Conservation (phyloP, 164 flowering plant genomes). For the Piper betle region DNA sequence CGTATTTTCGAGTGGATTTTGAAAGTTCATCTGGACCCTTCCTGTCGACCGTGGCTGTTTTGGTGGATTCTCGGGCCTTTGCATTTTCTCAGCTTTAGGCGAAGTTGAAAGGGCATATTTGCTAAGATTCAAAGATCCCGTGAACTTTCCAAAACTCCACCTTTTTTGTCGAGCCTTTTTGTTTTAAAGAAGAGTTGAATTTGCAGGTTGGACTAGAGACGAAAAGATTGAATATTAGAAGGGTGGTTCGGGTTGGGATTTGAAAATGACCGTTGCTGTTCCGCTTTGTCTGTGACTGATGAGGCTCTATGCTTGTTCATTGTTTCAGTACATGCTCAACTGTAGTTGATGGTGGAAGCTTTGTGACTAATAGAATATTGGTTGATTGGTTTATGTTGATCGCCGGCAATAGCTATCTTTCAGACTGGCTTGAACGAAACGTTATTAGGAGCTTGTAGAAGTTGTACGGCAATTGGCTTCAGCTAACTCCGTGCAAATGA, state of each 20-base stretch:
- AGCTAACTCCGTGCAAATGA: background rate
- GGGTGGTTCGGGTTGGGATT: background rate
- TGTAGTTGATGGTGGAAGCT: background rate
- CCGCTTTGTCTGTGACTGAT: no score
- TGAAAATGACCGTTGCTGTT: background rate
- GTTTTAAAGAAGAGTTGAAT: background rate
- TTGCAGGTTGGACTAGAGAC: background rate
- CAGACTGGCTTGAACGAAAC: background rate
- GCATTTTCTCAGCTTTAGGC: background rate
- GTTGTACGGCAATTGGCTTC: background rate
- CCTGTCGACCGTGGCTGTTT: background rate
- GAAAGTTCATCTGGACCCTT: background rate
- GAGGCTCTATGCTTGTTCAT: no score
- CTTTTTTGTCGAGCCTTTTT: no score
- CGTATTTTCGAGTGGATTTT: no score
- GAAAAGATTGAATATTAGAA: background rate
- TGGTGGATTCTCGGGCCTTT: background rate
- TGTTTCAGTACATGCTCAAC: background rate
- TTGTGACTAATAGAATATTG: no score
- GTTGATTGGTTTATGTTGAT: background rate
- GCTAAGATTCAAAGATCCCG: background rate
- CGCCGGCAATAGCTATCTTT: background rate
- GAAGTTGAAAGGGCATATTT: background rate
- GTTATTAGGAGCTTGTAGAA: background rate
- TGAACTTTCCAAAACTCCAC: background rate